Percentiles rank a stretch among this genome's conserved stretches.
Conservation (phyloP, 1,284 basidiomycete genomes). For the Heterobasidion irregulare region DNA sequence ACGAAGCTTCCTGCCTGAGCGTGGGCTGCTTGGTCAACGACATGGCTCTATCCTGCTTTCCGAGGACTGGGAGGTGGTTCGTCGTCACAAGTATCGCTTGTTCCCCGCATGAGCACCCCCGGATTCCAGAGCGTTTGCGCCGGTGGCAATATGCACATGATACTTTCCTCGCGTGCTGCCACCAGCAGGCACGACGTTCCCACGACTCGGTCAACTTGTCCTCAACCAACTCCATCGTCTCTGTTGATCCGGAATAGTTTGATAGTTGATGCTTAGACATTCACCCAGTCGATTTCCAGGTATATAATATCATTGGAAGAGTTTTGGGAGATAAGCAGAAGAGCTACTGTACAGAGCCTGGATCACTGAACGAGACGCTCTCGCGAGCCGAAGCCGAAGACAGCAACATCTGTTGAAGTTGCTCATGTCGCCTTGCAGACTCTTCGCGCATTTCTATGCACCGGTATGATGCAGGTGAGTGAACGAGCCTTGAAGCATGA, state of each 20-base stretch:
- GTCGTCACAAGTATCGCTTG: not conserved
- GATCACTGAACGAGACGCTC: conserved; percentile 3
- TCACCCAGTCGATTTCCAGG: too few species aligned
- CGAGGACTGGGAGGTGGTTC: not conserved
- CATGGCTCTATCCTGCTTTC: not conserved
- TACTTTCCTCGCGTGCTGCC: not conserved
- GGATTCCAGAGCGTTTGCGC: not conserved
- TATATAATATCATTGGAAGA: too few species aligned
- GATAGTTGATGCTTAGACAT: too few species aligned
- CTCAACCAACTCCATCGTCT: too few species aligned
- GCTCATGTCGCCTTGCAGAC: conserved; percentile 10
- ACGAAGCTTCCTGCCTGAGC: conserved; percentile 2
- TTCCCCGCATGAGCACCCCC: too few species aligned
- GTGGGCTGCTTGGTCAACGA: conserved; percentile 5
- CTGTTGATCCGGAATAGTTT: too few species aligned
- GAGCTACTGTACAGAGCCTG: too few species aligned
- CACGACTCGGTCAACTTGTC: too few species aligned
- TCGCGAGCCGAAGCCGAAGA: conserved; percentile 12
- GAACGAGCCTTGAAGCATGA: not conserved
- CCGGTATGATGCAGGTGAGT: not conserved
- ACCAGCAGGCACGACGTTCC: too few species aligned
- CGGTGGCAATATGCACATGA: not conserved
- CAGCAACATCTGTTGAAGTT: conserved; percentile 7
- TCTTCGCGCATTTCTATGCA: conserved; percentile 6
- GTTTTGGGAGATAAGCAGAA: too few species aligned